These are phyloP conservation scores for Cladobotryum protrusum DNA, from an alignment of 2,329 filamentous ascomycete genomes.

Conservation along the genomic window DNA sequence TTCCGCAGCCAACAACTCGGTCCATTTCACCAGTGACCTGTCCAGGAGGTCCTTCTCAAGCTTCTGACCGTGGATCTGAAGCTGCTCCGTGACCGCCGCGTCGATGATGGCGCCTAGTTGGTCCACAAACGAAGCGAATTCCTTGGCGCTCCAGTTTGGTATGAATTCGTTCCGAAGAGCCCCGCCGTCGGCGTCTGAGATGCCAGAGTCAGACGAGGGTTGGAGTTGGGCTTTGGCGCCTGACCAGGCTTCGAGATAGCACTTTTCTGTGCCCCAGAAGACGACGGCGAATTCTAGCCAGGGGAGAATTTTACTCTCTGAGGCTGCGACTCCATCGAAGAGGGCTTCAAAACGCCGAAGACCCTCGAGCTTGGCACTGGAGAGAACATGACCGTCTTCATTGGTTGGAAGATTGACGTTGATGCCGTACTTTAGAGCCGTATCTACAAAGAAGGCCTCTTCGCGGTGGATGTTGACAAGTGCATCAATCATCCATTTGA, in stretches of 20 bases:
- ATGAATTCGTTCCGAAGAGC: constrained; percentile 60
- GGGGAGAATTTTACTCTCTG: constrained; percentile 32
- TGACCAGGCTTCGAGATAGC: constrained; percentile 55
- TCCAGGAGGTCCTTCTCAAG: constrained; percentile 26
- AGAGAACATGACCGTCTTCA: constrained; percentile 17
- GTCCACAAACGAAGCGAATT: constrained; percentile 56
- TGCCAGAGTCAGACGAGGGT: constrained; percentile 5
- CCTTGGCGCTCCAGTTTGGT: constrained; percentile 58
- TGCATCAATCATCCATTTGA: constrained; percentile 57
- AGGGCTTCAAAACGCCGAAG: constrained; percentile 38
- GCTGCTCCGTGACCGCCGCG: constrained; percentile 38
- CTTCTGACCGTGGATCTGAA: constrained; percentile 30
- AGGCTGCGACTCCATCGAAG: constrained; percentile 45
- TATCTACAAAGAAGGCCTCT: constrained; percentile 60
- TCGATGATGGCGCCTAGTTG: constrained; percentile 50
- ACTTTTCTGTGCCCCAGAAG: constrained; percentile 71
- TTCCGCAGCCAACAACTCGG: constrained; percentile 49
- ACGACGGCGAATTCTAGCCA: constrained; percentile 63
- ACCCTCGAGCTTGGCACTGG: constrained; percentile 33
- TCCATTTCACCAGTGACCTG: constrained; percentile 39
- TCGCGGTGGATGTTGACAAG: constrained; percentile 62
- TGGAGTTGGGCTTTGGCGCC: constrained; percentile 38
- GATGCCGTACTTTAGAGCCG: constrained; percentile 54
- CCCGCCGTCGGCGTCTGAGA: constrained; percentile 56
- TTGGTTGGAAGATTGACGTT: constrained; percentile 34